A percentile compares a stretch with the other conserved stretches of the same genome.
These are phyloP conservation scores for Botrytis cinerea DNA, from an alignment of 2,329 filamentous ascomycete species.

Conservation along the genomic window DNA sequence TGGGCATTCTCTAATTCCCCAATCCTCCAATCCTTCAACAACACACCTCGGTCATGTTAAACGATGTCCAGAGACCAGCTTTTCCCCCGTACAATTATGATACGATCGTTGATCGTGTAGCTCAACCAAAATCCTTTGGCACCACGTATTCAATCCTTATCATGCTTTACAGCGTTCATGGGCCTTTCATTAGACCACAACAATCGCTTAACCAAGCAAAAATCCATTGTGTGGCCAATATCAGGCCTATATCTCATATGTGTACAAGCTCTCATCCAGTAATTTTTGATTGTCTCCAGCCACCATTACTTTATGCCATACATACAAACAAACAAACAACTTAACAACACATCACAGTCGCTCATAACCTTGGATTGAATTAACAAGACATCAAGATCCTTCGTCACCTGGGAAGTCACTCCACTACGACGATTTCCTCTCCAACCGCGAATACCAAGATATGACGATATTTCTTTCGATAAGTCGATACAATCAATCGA, in stretches of 20 bases:
- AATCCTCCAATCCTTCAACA: neutral
- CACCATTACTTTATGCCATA: constrained; percentile 3
- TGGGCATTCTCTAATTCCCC: neutral
- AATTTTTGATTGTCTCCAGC: neutral
- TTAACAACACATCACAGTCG: constrained; percentile 10
- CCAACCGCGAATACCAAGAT: constrained; percentile 5
- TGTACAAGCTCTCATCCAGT: constrained; percentile 21
- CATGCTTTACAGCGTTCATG: constrained; percentile 9
- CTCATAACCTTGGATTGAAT: neutral
- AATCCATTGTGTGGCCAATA: neutral
- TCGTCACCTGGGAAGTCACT: neutral
- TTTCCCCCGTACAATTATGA: neutral
- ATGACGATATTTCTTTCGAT: neutral
- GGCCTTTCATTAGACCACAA: constrained; percentile 7
- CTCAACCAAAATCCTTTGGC: constrained; percentile 3
- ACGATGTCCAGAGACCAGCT: neutral
- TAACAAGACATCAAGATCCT: neutral
- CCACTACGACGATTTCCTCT: neutral
- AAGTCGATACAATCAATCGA: neutral
- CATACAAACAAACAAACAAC: neutral
- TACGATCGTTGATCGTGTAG: neutral
- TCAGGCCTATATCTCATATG: constrained; percentile 4
- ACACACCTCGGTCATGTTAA: neutral
- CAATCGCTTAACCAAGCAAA: constrained; percentile 11
- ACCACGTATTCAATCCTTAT: constrained; percentile 18